Evolutionary conservation across 1,139 yeast species (phyloP), one percentile per base, ranked within the genome.

Genomic region (Candida sojae): DNA sequence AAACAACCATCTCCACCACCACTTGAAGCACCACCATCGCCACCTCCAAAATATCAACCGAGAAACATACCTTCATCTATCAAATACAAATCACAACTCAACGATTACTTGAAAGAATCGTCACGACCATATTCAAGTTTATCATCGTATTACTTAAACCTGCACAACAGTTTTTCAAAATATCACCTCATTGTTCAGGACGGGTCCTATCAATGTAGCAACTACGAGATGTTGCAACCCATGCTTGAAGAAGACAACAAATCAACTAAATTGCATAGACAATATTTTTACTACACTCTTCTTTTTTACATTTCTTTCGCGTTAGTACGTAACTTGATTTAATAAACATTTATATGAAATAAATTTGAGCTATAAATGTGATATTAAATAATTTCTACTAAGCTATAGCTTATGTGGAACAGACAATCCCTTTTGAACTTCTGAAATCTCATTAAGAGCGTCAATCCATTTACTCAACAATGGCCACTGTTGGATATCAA

Each of bases 401-500:
- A 26, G 9, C 9, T 83, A 17, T 34, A 12, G 37, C 12, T 34
- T 25, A 11, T 23, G 39, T 32, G 54, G 53, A 23, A 49, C 48
- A 12, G 41, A 32, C 5, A 47, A 13, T 11, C 79, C 81, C 48
- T 62, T 65, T 51, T 61, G 54, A 48, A 77, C 70, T 28, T 62
- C 81, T 6, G 77, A 75, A 29, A 71, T 50, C 4, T 59, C 58
- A 7, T 60, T 57, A 44, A 82, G 54, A 21, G 62, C 61, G 11
- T 70, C 73, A 43, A 68, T 52, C 85, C 86, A 82, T 46, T 69
- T 63, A 39, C 62, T 53, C 36, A 79, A 58, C 35, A 60, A 57
- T 31, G 84, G 84, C 59, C 64, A 81, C 48, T 77, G 68, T 13
- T 60, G 57, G 26, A 75, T 47, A 48, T 76, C 78, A 51, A 77